Evolutionary conservation across 495 filamentous ascomycete genomes (phyloP), one percentile per base, ranked within the genome.

Genomic region (Aspergillus diversus): DNA sequence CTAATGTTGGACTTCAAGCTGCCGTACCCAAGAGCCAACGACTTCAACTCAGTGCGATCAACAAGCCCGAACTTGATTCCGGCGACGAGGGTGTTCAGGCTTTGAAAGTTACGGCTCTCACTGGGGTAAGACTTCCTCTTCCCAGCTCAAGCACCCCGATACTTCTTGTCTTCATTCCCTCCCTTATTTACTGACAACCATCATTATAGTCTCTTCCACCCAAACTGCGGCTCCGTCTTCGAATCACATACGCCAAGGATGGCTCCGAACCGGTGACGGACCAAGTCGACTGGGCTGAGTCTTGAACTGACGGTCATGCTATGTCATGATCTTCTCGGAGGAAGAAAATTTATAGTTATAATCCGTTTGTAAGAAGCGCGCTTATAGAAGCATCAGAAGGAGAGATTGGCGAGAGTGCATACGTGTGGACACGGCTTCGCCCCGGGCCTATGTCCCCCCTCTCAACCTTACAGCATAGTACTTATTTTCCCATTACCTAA

Each of bases 11-110:
- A 6, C 71, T 99, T 56, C 96, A 98, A 75, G 96, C 93, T 51
- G 95, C 95, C 5, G 95, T 98, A 63, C 96, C 95, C 6, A 97
- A 97, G 79, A 92, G 88, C 39, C 96, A 98, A 76, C 94, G 91
- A 69, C 73, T 99, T 63, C 91, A 96, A 73, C 79, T 99, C 54
- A 89, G 93, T 69, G 90, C 89, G 56, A 95, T 99, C 61, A 95
- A 87, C 58, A 89, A 85, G 67, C 74, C 87, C 2, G 92, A 96
- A 48, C 72, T 99, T 15, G 86, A 83, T 12, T 82, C 85, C 4
- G 92, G 92, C 3, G 84, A 88, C 15, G 94, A 98, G 67, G 96
- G 91, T 13, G 90, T 88, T 57, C 94, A 97, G 74, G 79, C 84
- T 65, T 93, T 99, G 90, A 90, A 91, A 70, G 86, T 98, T 55